Conservation (phyloP, 1,284 basidiomycete species). For the Cryptococcus deneoformans region DNA sequence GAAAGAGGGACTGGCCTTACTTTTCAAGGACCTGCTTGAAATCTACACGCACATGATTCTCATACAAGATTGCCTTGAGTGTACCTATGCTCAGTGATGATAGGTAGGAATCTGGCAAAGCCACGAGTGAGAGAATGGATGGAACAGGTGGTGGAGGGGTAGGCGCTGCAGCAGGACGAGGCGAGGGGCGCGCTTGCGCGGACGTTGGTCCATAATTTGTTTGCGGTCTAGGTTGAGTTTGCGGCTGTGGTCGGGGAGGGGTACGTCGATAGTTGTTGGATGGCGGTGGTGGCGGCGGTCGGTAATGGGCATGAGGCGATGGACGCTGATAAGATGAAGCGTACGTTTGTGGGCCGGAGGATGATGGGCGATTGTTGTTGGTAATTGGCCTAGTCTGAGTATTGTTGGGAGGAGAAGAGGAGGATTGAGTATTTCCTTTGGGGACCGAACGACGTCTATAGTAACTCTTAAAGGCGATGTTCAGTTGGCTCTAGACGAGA, state of each 20-base stretch:
- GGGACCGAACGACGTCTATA: constrained; percentile 44
- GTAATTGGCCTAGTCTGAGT: constrained; percentile 7
- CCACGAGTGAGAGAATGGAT: constrained; percentile 62
- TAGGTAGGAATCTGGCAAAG: constrained; percentile 60
- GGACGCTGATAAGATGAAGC: constrained; percentile 3
- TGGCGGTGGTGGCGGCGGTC: constrained; percentile 12
- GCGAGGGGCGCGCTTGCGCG: constrained; percentile 14
- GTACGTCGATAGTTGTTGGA: constrained; percentile 3
- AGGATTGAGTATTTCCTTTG: constrained; percentile 14
- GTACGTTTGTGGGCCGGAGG: not conserved
- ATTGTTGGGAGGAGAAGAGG: constrained; percentile 6
- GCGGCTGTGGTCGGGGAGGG: constrained; percentile 15
- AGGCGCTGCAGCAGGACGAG: constrained; percentile 27
- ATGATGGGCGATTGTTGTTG: too few species aligned
- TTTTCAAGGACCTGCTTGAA: constrained; percentile 51
- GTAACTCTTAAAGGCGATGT: constrained; percentile 25
- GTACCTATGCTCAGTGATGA: constrained; percentile 60
- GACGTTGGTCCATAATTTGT: constrained; percentile 12
- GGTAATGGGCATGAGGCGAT: not conserved
- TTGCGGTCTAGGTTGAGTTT: not conserved
- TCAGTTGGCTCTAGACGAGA: not conserved
- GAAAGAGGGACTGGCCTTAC: constrained; percentile 32
- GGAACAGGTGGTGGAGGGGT: constrained; percentile 48
- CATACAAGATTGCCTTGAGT: constrained; percentile 71
- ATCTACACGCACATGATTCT: constrained; percentile 52